Conservation (phyloP, 1,139 yeast genomes). For the Taphrina communis region DNA sequence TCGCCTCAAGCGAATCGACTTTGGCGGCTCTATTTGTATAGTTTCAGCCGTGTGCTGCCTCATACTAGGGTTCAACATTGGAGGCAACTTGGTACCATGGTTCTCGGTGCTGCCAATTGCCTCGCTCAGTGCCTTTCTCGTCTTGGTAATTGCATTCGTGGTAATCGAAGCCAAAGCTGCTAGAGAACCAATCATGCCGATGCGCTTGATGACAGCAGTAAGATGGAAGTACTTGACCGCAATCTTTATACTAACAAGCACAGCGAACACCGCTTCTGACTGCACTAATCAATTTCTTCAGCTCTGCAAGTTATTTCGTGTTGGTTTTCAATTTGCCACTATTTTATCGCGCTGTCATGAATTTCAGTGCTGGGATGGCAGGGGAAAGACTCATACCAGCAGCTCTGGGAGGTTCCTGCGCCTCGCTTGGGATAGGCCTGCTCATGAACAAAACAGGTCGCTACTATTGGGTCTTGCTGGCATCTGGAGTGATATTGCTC, state of each 20-base stretch:
- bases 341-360: conserved; percentile 46
- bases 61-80: conserved; percentile 68
- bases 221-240: background rate
- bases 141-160: conserved; percentile 53
- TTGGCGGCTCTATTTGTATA: conserved; percentile 62
- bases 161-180: conserved; percentile 64
- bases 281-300: conserved; percentile 62
- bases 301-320: conserved; percentile 63
- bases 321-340: conserved; percentile 64
- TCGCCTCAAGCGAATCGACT: conserved; percentile 62
- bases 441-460: conserved; percentile 62
- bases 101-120: conserved; percentile 52
- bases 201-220: conserved; percentile 44
- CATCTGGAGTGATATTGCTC: conserved; percentile 17
- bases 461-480: conserved; percentile 51
- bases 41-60: conserved; percentile 63
- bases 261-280: conserved; percentile 38
- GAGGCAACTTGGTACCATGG: conserved; percentile 63
- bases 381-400: conserved; percentile 47
- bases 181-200: conserved; percentile 62
- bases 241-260: background rate
- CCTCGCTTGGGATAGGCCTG: conserved; percentile 46
- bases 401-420: conserved; percentile 45
- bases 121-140: conserved; percentile 48
- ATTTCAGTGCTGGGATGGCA: conserved; percentile 46